A percentile compares a stretch with the other conserved stretches of the same genome.
phyloP scores from a whole-genome alignment of 2,329 filamentous ascomycete species.

The Teratosphaeria viscida region DNA sequence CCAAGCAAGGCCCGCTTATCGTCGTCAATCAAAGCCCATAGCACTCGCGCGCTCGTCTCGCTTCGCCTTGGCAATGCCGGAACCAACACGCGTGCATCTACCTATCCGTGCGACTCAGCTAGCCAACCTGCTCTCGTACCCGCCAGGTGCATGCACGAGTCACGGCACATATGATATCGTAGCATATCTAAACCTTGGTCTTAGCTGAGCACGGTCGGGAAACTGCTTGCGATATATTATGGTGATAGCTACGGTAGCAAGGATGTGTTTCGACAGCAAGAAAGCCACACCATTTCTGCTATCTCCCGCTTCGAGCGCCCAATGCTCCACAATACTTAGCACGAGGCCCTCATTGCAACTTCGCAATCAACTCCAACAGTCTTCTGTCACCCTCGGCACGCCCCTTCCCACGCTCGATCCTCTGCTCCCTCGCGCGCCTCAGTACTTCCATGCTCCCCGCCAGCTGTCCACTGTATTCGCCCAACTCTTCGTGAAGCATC shows the following conservation, averaged over 20 bases:
- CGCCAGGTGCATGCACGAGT: too few relatives aligned
- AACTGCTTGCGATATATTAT: too few relatives aligned
- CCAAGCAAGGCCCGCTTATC: too few relatives aligned
- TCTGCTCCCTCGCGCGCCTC: conserved; percentile 3
- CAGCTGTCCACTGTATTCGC: conserved; percentile 8
- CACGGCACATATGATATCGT: too few relatives aligned
- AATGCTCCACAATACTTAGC: neutral
- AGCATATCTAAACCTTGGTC: too few relatives aligned
- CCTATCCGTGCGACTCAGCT: too few relatives aligned
- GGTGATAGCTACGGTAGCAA: neutral
- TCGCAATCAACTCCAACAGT: conserved; percentile 1
- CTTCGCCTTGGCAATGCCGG: too few relatives aligned
- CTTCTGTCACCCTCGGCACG: neutral
- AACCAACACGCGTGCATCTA: too few relatives aligned
- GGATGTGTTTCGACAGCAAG: neutral
- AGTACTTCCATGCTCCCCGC: conserved; percentile 5
- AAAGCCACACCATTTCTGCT: neutral
- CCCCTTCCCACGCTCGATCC: neutral
- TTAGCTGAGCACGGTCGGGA: too few relatives aligned
- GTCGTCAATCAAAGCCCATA: too few relatives aligned
- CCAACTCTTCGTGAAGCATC: conserved; percentile 2
- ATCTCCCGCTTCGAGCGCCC: neutral
- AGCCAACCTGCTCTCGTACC: too few relatives aligned
- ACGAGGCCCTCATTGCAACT: neutral
- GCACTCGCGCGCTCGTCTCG: too few relatives aligned